Conservation (phyloP, 257 asterid species). For the Linderniella brevidens region DNA sequence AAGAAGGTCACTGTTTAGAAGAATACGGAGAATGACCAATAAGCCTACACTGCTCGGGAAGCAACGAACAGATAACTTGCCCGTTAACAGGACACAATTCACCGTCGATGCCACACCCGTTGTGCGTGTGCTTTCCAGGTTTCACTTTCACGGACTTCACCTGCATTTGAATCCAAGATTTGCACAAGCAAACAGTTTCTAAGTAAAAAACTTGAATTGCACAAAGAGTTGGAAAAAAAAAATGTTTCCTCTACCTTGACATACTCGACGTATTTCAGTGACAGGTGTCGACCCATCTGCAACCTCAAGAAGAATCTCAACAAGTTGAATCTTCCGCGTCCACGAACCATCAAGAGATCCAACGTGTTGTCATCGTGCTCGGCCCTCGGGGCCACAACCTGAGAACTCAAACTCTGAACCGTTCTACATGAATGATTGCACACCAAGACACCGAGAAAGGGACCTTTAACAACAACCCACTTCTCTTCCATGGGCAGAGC, state of each 20-base stretch:
- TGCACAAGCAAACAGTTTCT: no score
- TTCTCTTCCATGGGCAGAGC: slow-evolving; percentile 35
- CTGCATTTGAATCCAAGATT: no score
- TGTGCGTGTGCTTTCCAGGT: slow-evolving; percentile 55
- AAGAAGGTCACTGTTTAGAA: neutral
- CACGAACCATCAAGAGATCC: slow-evolving; percentile 83
- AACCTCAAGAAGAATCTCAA: slow-evolving; percentile 44
- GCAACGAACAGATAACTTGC: slow-evolving; percentile 38
- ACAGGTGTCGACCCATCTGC: slow-evolving; percentile 53
- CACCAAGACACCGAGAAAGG: slow-evolving; percentile 64
- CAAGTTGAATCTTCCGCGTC: slow-evolving; percentile 55
- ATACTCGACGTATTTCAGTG: slow-evolving; percentile 65
- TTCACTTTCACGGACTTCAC: slow-evolving; percentile 55
- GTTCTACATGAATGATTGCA: slow-evolving; percentile 95
- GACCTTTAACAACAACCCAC: slow-evolving; percentile 74
- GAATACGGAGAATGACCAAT: slow-evolving; percentile 23
- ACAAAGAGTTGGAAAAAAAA: neutral
- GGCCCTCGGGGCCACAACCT: slow-evolving; percentile 94
- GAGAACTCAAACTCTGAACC: slow-evolving; percentile 91
- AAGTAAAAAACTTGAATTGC: neutral
- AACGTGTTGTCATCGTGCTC: slow-evolving; percentile 74
- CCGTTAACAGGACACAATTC: slow-evolving; percentile 49
- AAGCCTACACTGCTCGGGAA: slow-evolving; percentile 65
- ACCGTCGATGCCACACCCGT: slow-evolving; percentile 64
- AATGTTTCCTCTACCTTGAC: slow-evolving; percentile 35